phyloP scores from a whole-genome alignment of 2,329 filamentous ascomycete species.

The Talaromyces sp. region DNA sequence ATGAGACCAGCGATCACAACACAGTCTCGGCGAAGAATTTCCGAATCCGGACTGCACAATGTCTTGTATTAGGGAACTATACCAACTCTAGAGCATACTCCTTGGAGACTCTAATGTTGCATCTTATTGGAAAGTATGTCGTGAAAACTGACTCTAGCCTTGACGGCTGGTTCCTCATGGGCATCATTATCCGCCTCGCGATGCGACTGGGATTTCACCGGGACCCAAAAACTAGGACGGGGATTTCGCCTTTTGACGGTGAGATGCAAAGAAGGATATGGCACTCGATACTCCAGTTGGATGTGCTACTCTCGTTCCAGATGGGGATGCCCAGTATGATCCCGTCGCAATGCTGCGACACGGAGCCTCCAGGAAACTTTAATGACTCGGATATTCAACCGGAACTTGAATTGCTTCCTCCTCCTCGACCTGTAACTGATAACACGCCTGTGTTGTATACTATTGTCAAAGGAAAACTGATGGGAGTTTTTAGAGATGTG shows the following conservation, averaged over 20 bases:
- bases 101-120: constrained; percentile 50
- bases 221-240: constrained; percentile 45
- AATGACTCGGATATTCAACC: constrained; percentile 54
- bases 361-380: constrained; percentile 49
- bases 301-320: constrained; percentile 55
- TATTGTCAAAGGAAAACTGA: constrained; percentile 27
- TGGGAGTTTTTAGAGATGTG: constrained; percentile 25
- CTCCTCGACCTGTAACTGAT: constrained; percentile 45
- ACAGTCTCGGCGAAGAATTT: constrained; percentile 3
- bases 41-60: constrained; percentile 39
- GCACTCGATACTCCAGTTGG: constrained; percentile 44
- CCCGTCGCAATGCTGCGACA: constrained; percentile 54
- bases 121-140: constrained; percentile 50
- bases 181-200: constrained; percentile 49
- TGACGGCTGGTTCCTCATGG: constrained; percentile 47
- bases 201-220: constrained; percentile 55
- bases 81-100: constrained; percentile 47
- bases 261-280: constrained; percentile 40
- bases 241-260: constrained; percentile 48
- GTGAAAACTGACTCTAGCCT: constrained; percentile 49
- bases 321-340: constrained; percentile 58
- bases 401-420: constrained; percentile 44
- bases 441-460: constrained; percentile 40
- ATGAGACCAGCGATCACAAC: neutral
- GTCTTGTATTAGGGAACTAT: constrained; percentile 50